These are phyloP conservation scores for Hypoxylon sp. DNA, from an alignment of 2,329 filamentous ascomycete genomes.

Conservation along the genomic window DNA sequence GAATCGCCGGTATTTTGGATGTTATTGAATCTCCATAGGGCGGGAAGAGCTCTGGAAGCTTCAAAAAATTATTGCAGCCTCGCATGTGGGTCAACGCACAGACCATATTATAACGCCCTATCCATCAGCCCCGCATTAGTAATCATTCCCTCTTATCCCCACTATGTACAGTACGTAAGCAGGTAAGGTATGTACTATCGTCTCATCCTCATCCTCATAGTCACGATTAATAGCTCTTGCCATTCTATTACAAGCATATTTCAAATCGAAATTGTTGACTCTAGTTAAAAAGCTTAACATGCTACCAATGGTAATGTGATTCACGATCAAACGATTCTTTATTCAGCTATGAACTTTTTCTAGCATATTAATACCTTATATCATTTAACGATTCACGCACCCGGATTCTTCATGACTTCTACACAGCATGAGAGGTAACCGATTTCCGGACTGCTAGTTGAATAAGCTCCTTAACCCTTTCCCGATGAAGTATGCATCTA, in stretches of 20 bases:
- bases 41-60: constrained; percentile 59
- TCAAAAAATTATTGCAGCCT: constrained; percentile 68
- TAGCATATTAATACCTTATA: no score
- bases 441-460: neutral
- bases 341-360: neutral
- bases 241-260: no score
- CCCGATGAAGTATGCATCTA: neutral
- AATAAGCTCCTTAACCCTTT: neutral
- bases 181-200: no score
- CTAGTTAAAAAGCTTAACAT: no score
- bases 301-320: neutral
- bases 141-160: constrained; percentile 5
- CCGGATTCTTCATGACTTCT: no score
- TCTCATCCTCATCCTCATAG: neutral
- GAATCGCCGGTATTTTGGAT: constrained; percentile 28
- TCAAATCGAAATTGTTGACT: no score
- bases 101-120: constrained; percentile 8
- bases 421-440: neutral
- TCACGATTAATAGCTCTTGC: no score
- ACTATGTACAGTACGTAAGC: no score
- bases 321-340: neutral
- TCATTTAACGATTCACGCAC: no score
- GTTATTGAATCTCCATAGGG: constrained; percentile 43
- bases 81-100: constrained; percentile 45
- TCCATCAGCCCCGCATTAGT: constrained; percentile 31